Base-by-base conservation (phyloP, 129 eudicot species). In the Tagetes patula region DNA sequence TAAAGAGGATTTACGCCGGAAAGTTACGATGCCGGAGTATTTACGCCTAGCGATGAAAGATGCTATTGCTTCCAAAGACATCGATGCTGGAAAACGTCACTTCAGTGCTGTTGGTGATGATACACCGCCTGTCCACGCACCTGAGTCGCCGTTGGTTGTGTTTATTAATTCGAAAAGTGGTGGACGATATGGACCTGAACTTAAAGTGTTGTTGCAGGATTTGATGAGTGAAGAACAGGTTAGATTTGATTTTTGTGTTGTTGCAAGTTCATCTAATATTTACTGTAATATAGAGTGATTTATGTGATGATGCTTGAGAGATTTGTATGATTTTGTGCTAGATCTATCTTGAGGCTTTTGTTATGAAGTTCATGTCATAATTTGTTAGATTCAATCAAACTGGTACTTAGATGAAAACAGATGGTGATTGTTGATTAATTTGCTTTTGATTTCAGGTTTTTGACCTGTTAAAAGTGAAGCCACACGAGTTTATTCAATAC, bases 161-260 rank as follows among this genome's bases (percentile, higher is more conserved):
- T 95, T 95, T 41, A 77, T 95, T 37, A 95, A 95, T 85, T 80
- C 94, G 1, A 83, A 79, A 55, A 95, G 99, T 59, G 99, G 99
- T 48, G 99, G 99, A 0, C 85, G 99, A 0, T 88, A 85, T 69
- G 99, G 99, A 1, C 90, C 96, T 5, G 86, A 81, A 14, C 87
- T 95, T 20, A 88, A 75, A 72, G 83, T 71, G 33, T 71, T 94
- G 59, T 80, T 95, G 31, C 89, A 88, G 79, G 86, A 83, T 30
- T 85, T 95, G 54, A 95, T 90, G 86, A 86, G 97, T 12, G 87
- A 82, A 77, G 94, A 95, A 82, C 99, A 95, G 97, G 99, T 89
- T 14, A 46, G n/a, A 1, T 66, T 49, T 11, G 0, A 5, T 58
- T 47, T 45, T 20, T 11, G 9, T 20, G 27, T 20, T 20, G 27